Base-by-base conservation (phyloP, 2,329 filamentous ascomycete species). In the Diaporthe australafricana region DNA sequence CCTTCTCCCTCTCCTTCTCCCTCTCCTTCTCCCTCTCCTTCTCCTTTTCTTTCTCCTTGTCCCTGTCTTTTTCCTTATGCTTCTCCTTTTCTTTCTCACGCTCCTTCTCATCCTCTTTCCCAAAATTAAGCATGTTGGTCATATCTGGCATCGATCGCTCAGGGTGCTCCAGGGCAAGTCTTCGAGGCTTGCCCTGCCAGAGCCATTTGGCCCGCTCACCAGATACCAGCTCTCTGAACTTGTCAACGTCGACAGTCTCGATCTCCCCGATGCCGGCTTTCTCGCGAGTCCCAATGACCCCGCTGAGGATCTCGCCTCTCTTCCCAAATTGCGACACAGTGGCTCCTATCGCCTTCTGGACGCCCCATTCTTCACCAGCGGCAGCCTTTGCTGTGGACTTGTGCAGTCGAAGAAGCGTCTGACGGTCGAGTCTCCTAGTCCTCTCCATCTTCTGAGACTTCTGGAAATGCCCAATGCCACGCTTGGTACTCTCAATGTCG, bases 321-420 rank as follows among this genome's bases (percentile, higher is more conserved):
- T 98, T 98, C 17, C 96, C 94, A 48, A 99, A 90, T 81, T 98
- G 96, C 22, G 93, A 95, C 57, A 98, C 93, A 0, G 96, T 98
- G 3, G 94, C 97, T 80, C 98, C 98, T 77, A 99, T 94, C 22
- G 96, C 95, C 78, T 94, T 92, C 65, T 95, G 94, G n/a, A 97
- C 94, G 20, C 92, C 93, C 94, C 96, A 98, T 3, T 93, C 93
- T 79, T 98, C 95, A 42, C 94, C 93, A 65, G 92, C 93, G 2
- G 95, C 95, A 40, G 94, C 95, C 80, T 98, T 98, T 48, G 94
- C 94, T 16, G 96, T 98, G n/a, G 87, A 89, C 60, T 89, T 90
- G 77, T 97, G 95, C 55, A 99, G 86, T 70, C 90, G 91, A 70
- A 95, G 90, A 45, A 98, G 84, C 0, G 96, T 98, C 77, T 92